These are phyloP conservation scores for Vitis hybrid DNA, from an alignment of 177 flowering plant species.

Conservation along the genomic window DNA sequence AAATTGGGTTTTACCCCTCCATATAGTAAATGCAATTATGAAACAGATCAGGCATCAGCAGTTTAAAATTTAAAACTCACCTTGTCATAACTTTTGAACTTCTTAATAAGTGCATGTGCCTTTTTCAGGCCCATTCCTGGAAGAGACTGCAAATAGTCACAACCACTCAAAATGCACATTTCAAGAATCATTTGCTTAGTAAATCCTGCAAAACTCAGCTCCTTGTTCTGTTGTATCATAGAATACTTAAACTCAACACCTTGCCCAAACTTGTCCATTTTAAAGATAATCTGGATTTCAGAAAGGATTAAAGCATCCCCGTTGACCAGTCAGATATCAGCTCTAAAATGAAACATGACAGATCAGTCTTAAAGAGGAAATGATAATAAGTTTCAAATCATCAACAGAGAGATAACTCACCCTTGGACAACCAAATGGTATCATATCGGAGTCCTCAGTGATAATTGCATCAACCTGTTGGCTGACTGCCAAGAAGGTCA, in stretches of 20 bases:
- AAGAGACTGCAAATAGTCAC: conserved; percentile 89
- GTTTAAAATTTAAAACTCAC: conserved; percentile 33
- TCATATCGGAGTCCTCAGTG: conserved; percentile 94
- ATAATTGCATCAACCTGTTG: conserved; percentile 84
- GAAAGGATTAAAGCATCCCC: conserved; percentile 11
- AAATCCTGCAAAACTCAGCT: conserved; percentile 68
- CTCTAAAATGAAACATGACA: background rate
- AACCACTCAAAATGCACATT: conserved; percentile 97
- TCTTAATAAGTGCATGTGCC: conserved; percentile 81
- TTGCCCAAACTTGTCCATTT: conserved; percentile 98
- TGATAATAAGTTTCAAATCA: conserved; percentile 8
- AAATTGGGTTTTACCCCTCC: no score
- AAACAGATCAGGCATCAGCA: no score
- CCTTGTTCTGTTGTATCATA: conserved; percentile 72
- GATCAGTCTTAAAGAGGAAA: background rate
- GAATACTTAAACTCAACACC: conserved; percentile 74
- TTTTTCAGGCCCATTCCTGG: conserved; percentile 96
- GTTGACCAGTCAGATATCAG: background rate
- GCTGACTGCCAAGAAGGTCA: conserved; percentile 84
- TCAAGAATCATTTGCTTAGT: conserved; percentile 89
- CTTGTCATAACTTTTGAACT: conserved; percentile 77
- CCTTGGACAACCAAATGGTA: conserved; percentile 95
- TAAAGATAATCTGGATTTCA: conserved; percentile 71
- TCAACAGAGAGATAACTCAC: conserved; percentile 44
- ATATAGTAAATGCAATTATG: no score